Base-by-base conservation (phyloP, 2,329 filamentous ascomycete species). In the Penicillium aurantiogriseum region DNA sequence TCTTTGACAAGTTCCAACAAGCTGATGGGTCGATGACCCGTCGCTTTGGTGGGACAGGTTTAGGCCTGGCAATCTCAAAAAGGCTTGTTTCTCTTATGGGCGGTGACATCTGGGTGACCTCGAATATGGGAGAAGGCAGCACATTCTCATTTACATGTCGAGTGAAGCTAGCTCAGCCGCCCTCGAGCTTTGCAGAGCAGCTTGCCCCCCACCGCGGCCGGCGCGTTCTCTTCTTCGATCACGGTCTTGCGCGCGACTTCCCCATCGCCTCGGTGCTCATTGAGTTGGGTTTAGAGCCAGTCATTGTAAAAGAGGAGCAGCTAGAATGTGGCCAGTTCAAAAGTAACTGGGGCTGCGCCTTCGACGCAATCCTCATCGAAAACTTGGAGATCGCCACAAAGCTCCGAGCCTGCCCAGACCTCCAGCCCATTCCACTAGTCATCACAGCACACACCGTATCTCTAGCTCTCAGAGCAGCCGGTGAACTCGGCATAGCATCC, bases 1-100 rank as follows among this genome's bases (percentile, higher is more conserved):
- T 97, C 70, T 97, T 97, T 76, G 92, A 97, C 76, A 97, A 92
- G 1, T 97, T 97, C 84, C 92, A 96, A 75, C 92, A 97, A 78
- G 92, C 92, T 25, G 92, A 97, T 72, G 92, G 92, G 29, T 96
- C 92, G 27, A 97, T 94, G 77, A 96, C 92, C 2, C 86, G 92
- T 67, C 94, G 94, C 71, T 97, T 96, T 73, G 92, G 92, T 64
- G 92, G 92, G 62, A 97, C 92, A 9, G 92, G 92, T 64, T 83
- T 97, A 5, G 92, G 92, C 61, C 79, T 97, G 21, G 96, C 92
- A n/a, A 97, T 97, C 70, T 96, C 92, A 23, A 93, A 95, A 78
- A 85, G 91, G 65, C 84, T 97, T 23, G 92, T 96, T 54, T 95
- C 91, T 63, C 83, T 97, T 51, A 97, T 97, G 92, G 89, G 92